phyloP scores from a whole-genome alignment of 345 rosid genomes.

The Camelina laxa region DNA sequence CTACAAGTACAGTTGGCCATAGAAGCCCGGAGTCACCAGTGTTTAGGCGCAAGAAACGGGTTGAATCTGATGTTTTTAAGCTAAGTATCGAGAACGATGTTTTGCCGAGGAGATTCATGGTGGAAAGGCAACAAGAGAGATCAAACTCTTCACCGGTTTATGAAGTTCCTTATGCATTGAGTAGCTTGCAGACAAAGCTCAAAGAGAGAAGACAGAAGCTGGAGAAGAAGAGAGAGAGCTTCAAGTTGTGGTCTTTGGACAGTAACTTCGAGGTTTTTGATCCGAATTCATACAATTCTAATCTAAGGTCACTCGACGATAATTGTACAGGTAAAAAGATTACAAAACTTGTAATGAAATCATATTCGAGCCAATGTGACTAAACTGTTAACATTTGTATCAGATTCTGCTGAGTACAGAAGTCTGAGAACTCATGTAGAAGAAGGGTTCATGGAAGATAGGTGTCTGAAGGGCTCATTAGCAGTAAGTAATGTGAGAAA shows the following conservation, averaged over 20 bases:
- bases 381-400: neutral
- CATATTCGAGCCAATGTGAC: neutral
- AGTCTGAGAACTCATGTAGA: conserved; percentile 32
- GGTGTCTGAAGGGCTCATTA: conserved; percentile 39
- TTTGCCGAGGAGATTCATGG: conserved; percentile 42
- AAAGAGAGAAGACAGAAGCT: conserved; percentile 47
- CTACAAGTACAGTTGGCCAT: conserved; percentile 39
- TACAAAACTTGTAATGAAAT: neutral
- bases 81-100: conserved; percentile 44
- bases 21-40: conserved; percentile 43
- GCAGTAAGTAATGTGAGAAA: conserved; percentile 42
- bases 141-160: conserved; percentile 50
- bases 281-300: conserved; percentile 17
- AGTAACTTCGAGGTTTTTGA: conserved; percentile 38
- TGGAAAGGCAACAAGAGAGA: conserved; percentile 47
- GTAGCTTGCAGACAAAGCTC: conserved; percentile 44
- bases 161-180: conserved; percentile 47
- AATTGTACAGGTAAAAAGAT: conserved; percentile 24
- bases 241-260: conserved; percentile 37
- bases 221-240: conserved; percentile 46
- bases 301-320: conserved; percentile 33
- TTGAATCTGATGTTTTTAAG: conserved; percentile 42
- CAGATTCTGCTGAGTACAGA: conserved; percentile 19
- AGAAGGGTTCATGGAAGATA: conserved; percentile 35
- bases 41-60: conserved; percentile 45